Percentiles rank a stretch among this genome's conserved stretches.
These are phyloP conservation scores for Vachellia pachyceras DNA, from an alignment of 306 rosid genomes.

Conservation along the genomic window DNA sequence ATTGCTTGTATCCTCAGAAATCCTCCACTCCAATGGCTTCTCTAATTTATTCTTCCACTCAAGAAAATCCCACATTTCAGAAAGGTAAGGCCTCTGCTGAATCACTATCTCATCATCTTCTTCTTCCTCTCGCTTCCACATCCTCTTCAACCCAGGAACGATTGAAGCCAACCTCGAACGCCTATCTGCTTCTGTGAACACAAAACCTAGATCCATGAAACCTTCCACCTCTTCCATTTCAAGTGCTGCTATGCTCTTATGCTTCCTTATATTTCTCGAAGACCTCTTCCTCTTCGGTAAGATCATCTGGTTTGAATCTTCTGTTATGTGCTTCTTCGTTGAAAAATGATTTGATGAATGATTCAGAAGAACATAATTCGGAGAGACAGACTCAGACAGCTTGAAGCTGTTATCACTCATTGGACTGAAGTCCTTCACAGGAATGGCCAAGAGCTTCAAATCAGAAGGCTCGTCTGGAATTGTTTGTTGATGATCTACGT, in stretches of 20 bases:
- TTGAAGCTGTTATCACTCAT: constrained; percentile 68
- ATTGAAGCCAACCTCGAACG: constrained; percentile 75
- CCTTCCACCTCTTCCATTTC: constrained; percentile 87
- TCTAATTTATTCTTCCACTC: constrained; percentile 41
- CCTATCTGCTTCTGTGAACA: constrained; percentile 75
- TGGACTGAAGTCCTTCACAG: constrained; percentile 41
- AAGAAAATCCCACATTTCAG: constrained; percentile 75
- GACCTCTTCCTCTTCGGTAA: constrained; percentile 31
- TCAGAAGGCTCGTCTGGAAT: constrained; percentile 28
- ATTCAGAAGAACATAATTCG: constrained; percentile 52
- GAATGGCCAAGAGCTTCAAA: constrained; percentile 40
- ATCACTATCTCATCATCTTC: constrained; percentile 21
- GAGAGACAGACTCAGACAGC: constrained; percentile 49
- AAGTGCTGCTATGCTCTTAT: constrained; percentile 74
- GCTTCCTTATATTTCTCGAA: constrained; percentile 27
- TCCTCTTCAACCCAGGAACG: constrained; percentile 77
- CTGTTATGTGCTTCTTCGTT: constrained; percentile 58
- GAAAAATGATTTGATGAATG: constrained; percentile 45
- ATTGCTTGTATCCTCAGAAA: constrained; percentile 53
- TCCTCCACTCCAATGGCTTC: constrained; percentile 69
- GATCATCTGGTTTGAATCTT: constrained; percentile 29
- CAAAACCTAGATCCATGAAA: constrained; percentile 93
- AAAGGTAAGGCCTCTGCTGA: constrained; percentile 72
- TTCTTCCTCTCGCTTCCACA: constrained; percentile 47
- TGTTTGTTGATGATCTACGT: constrained; percentile 24